Base-by-base conservation (phyloP, 208 protist species). In the Entamoeba histolytica region DNA sequence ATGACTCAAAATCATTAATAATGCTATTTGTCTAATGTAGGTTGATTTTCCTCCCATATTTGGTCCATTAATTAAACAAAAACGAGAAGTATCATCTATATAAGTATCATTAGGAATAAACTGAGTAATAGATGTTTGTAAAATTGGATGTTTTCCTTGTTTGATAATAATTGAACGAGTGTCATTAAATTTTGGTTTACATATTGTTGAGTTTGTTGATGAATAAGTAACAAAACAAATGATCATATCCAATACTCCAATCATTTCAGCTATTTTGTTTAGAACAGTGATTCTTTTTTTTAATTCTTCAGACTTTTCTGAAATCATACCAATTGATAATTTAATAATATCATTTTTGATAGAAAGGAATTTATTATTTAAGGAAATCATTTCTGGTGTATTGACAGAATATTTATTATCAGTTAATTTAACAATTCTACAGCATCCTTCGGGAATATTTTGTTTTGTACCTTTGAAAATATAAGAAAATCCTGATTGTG, bases 11-110 rank as follows among this genome's bases (percentile, higher is more conserved):
- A 93, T 49, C 12, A 49, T 49, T 17, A 93, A 17, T 47, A 73
- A 39, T 31, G 49, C 17, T 49, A 39, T 69, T 44, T 52, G 49
- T 17, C 92, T 52, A 4, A 93, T 47, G 5, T 69, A 55, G 6
- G 92, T 87, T 49, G 52, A 69, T 28, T 93, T 93, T 73, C 92
- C 92, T 7, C 52, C 92, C 92, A 87, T 87, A 17, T 93, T 93
- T 47, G 55, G n/a, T 12, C 92, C 92, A 44, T n/a, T 73, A 49
- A 93, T 92, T 49, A 92, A 49, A 15, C 35, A n/a, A 47, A 51
- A 69, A 6, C 47, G 8, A 6, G 19, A 49, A 12, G 50, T 15
- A 44, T 92, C 50, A n/a, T 39, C 28, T n/a, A 92, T 39, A 23
- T 31, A 69, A 47, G 55, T 39, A 15, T 92, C 50, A 49, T 92